Evolutionary conservation across 805 yeast genomes (phyloP).

Genomic region (Dipodascopsis tothii): DNA sequence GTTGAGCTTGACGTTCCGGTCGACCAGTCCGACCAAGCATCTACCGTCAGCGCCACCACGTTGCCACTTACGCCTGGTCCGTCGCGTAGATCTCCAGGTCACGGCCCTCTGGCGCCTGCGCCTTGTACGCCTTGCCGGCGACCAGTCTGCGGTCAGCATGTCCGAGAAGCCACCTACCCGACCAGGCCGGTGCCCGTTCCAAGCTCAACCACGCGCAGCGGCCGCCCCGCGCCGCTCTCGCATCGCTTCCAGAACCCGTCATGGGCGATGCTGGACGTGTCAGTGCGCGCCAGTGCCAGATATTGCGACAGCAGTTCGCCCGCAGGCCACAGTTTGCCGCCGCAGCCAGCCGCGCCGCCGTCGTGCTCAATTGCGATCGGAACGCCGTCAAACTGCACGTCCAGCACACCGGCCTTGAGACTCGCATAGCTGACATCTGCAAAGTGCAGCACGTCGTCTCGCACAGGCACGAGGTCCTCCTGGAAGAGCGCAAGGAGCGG

Average conservation of each 20-base stretch:
- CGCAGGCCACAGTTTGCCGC: conserved; percentile 59
- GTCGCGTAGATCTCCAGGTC: conserved; percentile 40
- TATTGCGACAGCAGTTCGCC: conserved; percentile 49
- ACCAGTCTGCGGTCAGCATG: conserved; percentile 24
- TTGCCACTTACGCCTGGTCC: conserved; percentile 37
- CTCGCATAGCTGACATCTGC: conserved; percentile 16
- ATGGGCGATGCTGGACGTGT: conserved; percentile 9
- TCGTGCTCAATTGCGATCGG: conserved; percentile 40
- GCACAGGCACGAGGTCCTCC: conserved; percentile 11
- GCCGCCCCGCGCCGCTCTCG: not conserved
- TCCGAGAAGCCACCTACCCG: conserved; percentile 31
- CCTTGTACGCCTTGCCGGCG: conserved; percentile 27
- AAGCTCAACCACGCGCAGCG: conserved; percentile 39
- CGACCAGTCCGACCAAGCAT: conserved; percentile 42
- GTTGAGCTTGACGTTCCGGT: conserved; percentile 40
- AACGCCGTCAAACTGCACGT: conserved; percentile 9
- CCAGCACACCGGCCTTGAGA: conserved; percentile 13
- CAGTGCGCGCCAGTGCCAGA: conserved; percentile 28
- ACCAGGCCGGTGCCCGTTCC: conserved; percentile 57
- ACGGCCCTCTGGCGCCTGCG: conserved; percentile 8
- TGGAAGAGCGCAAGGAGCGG: no score
- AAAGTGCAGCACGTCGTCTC: conserved; percentile 9
- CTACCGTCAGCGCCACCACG: conserved; percentile 18
- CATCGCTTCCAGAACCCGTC: conserved; percentile 10
- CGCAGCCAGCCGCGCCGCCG: conserved; percentile 55